Conservation (phyloP, 2,329 filamentous ascomycete genomes). For the Aspergillus unguis region DNA sequence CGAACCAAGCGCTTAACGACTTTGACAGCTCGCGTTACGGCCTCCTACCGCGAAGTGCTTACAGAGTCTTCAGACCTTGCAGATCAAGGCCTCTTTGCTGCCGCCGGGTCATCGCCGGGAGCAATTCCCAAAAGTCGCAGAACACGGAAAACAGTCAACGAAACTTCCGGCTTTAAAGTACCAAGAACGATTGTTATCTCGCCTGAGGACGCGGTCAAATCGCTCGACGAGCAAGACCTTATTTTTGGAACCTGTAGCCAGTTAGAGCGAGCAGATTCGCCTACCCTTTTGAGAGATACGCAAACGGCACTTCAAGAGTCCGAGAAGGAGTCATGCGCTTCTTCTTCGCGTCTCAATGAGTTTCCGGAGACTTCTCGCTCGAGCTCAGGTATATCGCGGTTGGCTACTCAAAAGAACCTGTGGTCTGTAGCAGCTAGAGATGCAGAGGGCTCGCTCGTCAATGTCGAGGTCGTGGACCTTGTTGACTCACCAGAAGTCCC, state of each 20-base stretch:
- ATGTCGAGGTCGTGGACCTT: slow-evolving; percentile 61
- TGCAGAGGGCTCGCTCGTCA: slow-evolving; percentile 60
- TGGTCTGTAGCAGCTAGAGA: slow-evolving; percentile 72
- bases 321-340: slow-evolving; percentile 21
- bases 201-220: slow-evolving; percentile 63
- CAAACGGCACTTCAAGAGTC: slow-evolving; percentile 32
- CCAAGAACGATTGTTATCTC: slow-evolving; percentile 62
- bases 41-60: slow-evolving; percentile 57
- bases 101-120: neutral
- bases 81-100: slow-evolving; percentile 6
- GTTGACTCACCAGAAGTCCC: slow-evolving; percentile 39
- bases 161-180: slow-evolving; percentile 24
- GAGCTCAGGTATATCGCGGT: slow-evolving; percentile 21
- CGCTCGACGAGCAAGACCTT: slow-evolving; percentile 68
- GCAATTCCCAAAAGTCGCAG: slow-evolving; percentile 5
- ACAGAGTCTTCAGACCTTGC: slow-evolving; percentile 15
- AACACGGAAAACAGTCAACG: slow-evolving; percentile 17
- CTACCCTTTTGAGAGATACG: slow-evolving; percentile 48
- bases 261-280: slow-evolving; percentile 68
- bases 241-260: slow-evolving; percentile 86
- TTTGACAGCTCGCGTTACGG: slow-evolving; percentile 73
- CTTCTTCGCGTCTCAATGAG: neutral
- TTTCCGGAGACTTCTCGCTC: slow-evolving; percentile 1
- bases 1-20: slow-evolving; percentile 70
- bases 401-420: slow-evolving; percentile 46